These are phyloP conservation scores for Neoboletus subvelutipes DNA, from an alignment of 768 basidiomycete genomes.

Conservation along the genomic window DNA sequence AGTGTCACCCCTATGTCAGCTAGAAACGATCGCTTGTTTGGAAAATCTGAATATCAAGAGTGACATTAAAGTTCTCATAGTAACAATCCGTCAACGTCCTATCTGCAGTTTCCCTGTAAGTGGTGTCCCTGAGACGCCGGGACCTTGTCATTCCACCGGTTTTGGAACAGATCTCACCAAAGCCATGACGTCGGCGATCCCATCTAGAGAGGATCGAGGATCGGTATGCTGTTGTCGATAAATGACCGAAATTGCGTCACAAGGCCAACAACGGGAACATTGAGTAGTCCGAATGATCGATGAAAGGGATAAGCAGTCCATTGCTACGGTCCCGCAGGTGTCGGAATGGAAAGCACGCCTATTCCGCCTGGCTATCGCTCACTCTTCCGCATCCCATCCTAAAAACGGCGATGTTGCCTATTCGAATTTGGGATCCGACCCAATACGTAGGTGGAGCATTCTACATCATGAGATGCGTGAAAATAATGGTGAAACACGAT, in stretches of 20 bases:
- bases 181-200: conserved; percentile 19
- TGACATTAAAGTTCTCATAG: neutral
- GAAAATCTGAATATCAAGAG: conserved; percentile 3
- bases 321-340: conserved; percentile 24
- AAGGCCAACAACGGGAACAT: conserved; percentile 11
- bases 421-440: conserved; percentile 25
- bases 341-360: conserved; percentile 32
- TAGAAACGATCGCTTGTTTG: conserved; percentile 17
- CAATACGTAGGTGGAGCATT: conserved; percentile 21
- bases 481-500: conserved; percentile 18
- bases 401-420: conserved; percentile 16
- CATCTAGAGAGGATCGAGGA: conserved; percentile 13
- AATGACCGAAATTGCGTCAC: conserved; percentile 28
- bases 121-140: neutral
- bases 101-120: neutral
- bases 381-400: conserved; percentile 15
- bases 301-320: conserved; percentile 19
- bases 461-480: conserved; percentile 11
- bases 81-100: neutral
- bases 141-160: neutral
- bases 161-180: conserved; percentile 14
- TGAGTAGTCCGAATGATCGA: conserved; percentile 19
- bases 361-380: conserved; percentile 28
- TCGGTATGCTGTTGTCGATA: conserved; percentile 11
- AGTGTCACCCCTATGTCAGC: conserved; percentile 8